Evolutionary conservation across 2,329 filamentous ascomycete genomes (phyloP).

Genomic region (Hymenoscyphus fructigenus): DNA sequence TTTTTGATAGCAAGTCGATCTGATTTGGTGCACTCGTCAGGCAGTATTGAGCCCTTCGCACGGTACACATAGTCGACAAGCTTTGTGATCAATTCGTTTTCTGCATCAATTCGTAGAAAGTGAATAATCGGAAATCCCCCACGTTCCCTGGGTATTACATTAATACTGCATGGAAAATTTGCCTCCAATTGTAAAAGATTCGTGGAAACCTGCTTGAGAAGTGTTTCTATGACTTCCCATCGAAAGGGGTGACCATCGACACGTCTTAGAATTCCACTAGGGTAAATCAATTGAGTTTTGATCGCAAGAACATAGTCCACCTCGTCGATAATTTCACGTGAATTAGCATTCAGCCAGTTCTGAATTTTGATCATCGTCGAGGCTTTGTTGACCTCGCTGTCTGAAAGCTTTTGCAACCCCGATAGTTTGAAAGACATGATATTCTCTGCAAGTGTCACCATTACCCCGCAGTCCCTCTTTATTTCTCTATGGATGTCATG

Average conservation of each 20-base stretch:
- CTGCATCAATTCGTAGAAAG: conserved; percentile 44
- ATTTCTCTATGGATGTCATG: conserved; percentile 41
- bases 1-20: conserved; percentile 33
- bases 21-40: conserved; percentile 15
- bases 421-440: conserved; percentile 53
- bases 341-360: conserved; percentile 42
- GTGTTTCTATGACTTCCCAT: conserved; percentile 38
- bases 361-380: conserved; percentile 45
- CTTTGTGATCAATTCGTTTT: conserved; percentile 36
- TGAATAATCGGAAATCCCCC: conserved; percentile 48
- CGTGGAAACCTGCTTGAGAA: conserved; percentile 39
- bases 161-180: conserved; percentile 45
- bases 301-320: conserved; percentile 43
- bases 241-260: conserved; percentile 42
- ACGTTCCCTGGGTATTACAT: conserved; percentile 39
- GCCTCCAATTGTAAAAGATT: no score
- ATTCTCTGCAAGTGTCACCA: conserved; percentile 53
- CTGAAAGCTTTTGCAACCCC: conserved; percentile 47
- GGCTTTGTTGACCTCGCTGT: conserved; percentile 41
- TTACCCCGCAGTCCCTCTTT: conserved; percentile 40
- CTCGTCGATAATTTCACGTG: conserved; percentile 54
- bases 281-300: conserved; percentile 43
- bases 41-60: conserved; percentile 30
- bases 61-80: conserved; percentile 39
- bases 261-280: conserved; percentile 38